These are phyloP conservation scores for Neonectria faginata DNA, from an alignment of 2,329 filamentous ascomycete genomes.

Conservation along the genomic window DNA sequence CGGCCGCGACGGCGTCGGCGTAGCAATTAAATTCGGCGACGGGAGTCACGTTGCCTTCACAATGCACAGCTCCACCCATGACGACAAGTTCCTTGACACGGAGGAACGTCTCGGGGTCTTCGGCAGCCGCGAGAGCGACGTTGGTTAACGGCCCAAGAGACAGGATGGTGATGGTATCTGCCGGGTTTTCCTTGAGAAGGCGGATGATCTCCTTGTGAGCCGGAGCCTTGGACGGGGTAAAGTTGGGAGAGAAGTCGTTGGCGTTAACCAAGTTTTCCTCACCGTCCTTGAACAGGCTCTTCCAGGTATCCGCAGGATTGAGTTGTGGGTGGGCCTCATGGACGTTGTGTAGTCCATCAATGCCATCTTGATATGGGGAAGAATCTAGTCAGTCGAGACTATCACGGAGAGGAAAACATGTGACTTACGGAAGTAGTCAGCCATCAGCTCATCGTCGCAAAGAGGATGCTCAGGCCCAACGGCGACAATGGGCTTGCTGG, in stretches of 20 bases:
- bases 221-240: slow-evolving; percentile 78
- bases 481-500: slow-evolving; percentile 84
- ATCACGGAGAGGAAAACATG: not conserved
- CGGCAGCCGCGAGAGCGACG: slow-evolving; percentile 85
- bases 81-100: slow-evolving; percentile 90
- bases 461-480: slow-evolving; percentile 88
- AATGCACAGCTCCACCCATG: slow-evolving; percentile 89
- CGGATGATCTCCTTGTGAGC: slow-evolving; percentile 92
- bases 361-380: slow-evolving; percentile 68
- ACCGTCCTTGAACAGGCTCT: slow-evolving; percentile 67
- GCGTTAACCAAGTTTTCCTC: slow-evolving; percentile 51
- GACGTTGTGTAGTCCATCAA: slow-evolving; percentile 81
- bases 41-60: slow-evolving; percentile 85
- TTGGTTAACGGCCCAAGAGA: slow-evolving; percentile 95
- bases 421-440: slow-evolving; percentile 87
- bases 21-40: slow-evolving; percentile 96
- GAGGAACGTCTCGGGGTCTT: slow-evolving; percentile 90
- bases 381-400: slow-evolving; percentile 20
- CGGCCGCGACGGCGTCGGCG: slow-evolving; percentile 84
- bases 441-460: slow-evolving; percentile 82
- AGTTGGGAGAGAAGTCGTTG: slow-evolving; percentile 68
- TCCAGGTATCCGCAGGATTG: slow-evolving; percentile 80
- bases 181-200: slow-evolving; percentile 82
- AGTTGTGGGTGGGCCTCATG: slow-evolving; percentile 81
- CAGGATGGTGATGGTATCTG: slow-evolving; percentile 88